Evolutionary conservation across 164 flowering plant genomes (phyloP).

Genomic region (Berberis thunbergii): DNA sequence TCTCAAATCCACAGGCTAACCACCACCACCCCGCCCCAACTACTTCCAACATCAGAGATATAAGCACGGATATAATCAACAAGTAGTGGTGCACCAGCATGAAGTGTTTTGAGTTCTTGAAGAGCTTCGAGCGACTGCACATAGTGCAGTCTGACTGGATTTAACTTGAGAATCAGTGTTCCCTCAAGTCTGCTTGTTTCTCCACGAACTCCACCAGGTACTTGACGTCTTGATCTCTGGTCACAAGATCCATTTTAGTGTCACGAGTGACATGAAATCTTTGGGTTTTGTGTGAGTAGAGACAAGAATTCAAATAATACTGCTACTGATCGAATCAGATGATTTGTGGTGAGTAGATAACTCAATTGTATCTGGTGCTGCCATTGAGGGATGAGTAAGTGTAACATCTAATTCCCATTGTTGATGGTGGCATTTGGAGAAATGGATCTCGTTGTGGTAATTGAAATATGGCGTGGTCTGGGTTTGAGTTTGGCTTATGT

Average conservation of each 20-base stretch:
- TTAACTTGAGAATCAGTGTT: constrained; percentile 53
- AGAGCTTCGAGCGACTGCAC: constrained; percentile 86
- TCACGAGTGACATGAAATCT: not conserved
- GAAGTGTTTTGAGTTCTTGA: constrained; percentile 64
- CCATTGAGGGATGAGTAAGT: no score
- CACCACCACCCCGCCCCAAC: no score
- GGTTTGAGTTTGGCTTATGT: no score
- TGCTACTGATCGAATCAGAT: no score
- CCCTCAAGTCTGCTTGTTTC: constrained; percentile 69
- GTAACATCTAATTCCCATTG: no score
- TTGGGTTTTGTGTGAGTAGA: not conserved
- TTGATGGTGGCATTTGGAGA: no score
- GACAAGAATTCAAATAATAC: no score
- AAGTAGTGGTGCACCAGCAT: constrained; percentile 57
- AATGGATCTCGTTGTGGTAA: no score
- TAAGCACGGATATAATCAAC: constrained; percentile 94
- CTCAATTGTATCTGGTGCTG: no score
- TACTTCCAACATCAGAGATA: constrained; percentile 87
- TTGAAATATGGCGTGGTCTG: no score
- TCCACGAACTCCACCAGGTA: constrained; percentile 66
- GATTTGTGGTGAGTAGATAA: no score
- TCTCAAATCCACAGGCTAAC: no score
- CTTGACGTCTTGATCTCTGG: constrained; percentile 83
- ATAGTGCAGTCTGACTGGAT: constrained; percentile 86
- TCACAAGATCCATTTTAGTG: constrained; percentile 56